Evolutionary conservation across 805 yeast species (phyloP), one percentile per base, ranked within the genome.

Genomic region (Saturnispora serradocipensis): DNA sequence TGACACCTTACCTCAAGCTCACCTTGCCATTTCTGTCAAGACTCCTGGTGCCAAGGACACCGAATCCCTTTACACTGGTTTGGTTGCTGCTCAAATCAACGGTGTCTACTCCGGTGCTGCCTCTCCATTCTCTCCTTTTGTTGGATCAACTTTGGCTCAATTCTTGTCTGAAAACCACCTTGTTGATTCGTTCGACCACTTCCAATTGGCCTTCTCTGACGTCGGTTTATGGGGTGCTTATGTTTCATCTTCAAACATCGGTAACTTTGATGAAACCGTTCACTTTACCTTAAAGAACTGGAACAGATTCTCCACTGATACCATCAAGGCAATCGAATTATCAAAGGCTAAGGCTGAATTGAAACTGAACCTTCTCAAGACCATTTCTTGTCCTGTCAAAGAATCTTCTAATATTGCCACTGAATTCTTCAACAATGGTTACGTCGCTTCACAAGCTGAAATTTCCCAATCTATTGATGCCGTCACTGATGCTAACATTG

Each of bases 231-330:
- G 90, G 88, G 95, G 95, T 67, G 82, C 83, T 73, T 73, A 77
- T 68, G 75, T 87, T 56, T 81, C 77, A 65, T 75, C 83, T 58
- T 71, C 82, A 53, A 79, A 84, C 70, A 67, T 82, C 58, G 68
- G 58, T 40, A 71, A 72, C 61, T 72, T 86, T 59, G 95, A 86
- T 69, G 95, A 86, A 66, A 77, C 84, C 58, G 75, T 82, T 56
- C 95, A 86, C 71, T 86, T 86, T 73, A 75, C 88, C 53, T 74
- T 86, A 71, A 86, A 84, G 71, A 86, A 86, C 75, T 86, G 95
- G 93, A 86, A 85, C 77, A 81, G 93, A 77, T 77, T 85, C 68
- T 75, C 90, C 22, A 72, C 83, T 59, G 67, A 66, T 51, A 82
- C 90, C 24, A 72, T 86, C 64, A 77, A 88, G 56, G 87, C 84